phyloP scores from a whole-genome alignment of 1,284 basidiomycete species.

The Dichomitus squalens region DNA sequence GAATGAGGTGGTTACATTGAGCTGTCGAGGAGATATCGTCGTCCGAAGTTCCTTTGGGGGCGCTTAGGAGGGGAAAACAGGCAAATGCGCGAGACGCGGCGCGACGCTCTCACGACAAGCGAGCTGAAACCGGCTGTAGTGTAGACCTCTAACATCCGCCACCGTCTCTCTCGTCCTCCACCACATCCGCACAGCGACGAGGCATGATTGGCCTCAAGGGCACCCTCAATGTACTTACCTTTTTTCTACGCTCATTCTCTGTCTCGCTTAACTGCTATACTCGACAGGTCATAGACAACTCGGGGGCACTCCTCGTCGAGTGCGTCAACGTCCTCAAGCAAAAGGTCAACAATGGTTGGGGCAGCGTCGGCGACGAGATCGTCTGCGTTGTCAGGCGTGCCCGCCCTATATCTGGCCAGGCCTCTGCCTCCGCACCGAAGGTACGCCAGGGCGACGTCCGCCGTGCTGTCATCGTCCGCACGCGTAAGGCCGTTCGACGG shows the following conservation, averaged over 20 bases:
- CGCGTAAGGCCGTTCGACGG: slow-evolving; percentile 78
- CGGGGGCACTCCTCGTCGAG: slow-evolving; percentile 94
- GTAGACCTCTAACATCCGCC: background rate
- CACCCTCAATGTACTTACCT: slow-evolving; percentile 69
- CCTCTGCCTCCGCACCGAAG: slow-evolving; percentile 71
- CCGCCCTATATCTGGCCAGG: slow-evolving; percentile 73
- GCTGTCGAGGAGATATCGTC: too few species aligned
- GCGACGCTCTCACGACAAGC: too few species aligned
- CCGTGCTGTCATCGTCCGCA: slow-evolving; percentile 93
- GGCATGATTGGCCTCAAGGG: slow-evolving; percentile 93
- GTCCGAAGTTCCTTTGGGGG: too few species aligned
- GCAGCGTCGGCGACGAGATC: slow-evolving; percentile 90
- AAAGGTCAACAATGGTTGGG: slow-evolving; percentile 90
- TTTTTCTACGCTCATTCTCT: background rate
- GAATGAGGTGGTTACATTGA: too few species aligned
- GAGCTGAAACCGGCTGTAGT: too few species aligned
- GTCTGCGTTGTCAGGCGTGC: slow-evolving; percentile 96
- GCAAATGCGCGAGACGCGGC: too few species aligned
- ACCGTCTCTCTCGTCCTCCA: slow-evolving; percentile 4
- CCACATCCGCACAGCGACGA: slow-evolving; percentile 7
- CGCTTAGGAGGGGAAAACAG: too few species aligned
- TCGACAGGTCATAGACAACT: slow-evolving; percentile 92
- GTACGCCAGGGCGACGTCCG: slow-evolving; percentile 93
- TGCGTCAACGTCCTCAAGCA: slow-evolving; percentile 97
- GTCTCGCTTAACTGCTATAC: background rate